Percentiles rank a stretch among this genome's conserved stretches.
Conservation (phyloP, 176 grass and related monocot species). For the Oryza glumipatula region DNA sequence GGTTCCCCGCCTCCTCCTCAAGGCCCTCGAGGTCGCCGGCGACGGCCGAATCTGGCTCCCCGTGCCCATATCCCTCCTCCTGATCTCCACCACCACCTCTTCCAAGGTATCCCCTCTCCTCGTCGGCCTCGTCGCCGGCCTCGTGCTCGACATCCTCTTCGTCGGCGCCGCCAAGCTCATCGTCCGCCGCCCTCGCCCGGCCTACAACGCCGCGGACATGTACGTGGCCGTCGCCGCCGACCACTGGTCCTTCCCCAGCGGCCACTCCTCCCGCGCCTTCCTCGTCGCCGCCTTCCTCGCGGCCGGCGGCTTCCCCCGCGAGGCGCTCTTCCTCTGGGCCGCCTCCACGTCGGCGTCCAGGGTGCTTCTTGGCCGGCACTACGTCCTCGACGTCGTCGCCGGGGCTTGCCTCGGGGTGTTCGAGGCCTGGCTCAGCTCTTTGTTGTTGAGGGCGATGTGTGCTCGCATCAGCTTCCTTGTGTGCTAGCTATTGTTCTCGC, state of each 20-base stretch:
- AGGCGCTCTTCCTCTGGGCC: constrained; percentile 70
- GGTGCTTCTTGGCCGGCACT: constrained; percentile 87
- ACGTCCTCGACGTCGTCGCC: constrained; percentile 72
- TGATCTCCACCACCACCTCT: constrained; percentile 53
- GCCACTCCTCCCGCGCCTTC: constrained; percentile 90
- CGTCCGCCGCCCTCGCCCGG: constrained; percentile 79
- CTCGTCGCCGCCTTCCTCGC: constrained; percentile 67
- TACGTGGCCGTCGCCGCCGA: constrained; percentile 67
- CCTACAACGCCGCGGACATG: constrained; percentile 90
- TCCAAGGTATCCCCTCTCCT: constrained; percentile 49
- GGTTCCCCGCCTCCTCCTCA: constrained; percentile 80
- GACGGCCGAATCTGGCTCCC: constrained; percentile 94
- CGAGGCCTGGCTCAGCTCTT: constrained; percentile 65
- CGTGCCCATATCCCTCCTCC: constrained; percentile 64
- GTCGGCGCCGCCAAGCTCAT: constrained; percentile 74
- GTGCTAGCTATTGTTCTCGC: constrained; percentile 30
- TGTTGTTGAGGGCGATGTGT: constrained; percentile 44
- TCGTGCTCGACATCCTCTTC: constrained; percentile 71
- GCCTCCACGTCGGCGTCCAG: constrained; percentile 71
- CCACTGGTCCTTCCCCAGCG: constrained; percentile 90
- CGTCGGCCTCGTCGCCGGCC: constrained; percentile 57
- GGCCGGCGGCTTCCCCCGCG: constrained; percentile 30
- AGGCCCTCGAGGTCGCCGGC: constrained; percentile 79
- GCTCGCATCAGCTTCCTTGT: constrained; percentile 35
- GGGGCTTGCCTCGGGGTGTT: constrained; percentile 77